Conservation (phyloP, 805 yeast genomes). For the Saccharomycopsis microspora region DNA sequence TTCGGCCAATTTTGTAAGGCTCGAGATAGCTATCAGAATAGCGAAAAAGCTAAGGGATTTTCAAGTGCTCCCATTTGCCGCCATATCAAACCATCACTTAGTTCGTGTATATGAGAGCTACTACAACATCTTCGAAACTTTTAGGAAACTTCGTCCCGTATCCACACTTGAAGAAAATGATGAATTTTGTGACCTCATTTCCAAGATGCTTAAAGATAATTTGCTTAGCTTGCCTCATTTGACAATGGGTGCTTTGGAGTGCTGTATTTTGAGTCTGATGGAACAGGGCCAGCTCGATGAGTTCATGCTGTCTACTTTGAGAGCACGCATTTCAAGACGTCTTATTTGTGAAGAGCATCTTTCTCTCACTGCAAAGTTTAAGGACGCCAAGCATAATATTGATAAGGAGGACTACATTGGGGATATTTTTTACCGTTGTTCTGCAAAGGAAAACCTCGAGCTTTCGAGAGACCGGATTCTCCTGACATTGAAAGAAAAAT, state of each 20-base stretch:
- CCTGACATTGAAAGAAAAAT: not conserved
- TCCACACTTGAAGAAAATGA: slow-evolving; percentile 65
- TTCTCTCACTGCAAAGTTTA: slow-evolving; percentile 58
- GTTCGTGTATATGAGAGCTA: slow-evolving; percentile 84
- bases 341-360: slow-evolving; percentile 88
- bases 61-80: slow-evolving; percentile 74
- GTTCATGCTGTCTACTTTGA: slow-evolving; percentile 63
- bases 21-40: slow-evolving; percentile 75
- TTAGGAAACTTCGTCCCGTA: slow-evolving; percentile 63
- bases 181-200: slow-evolving; percentile 53
- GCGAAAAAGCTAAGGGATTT: slow-evolving; percentile 71
- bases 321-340: slow-evolving; percentile 83
- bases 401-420: slow-evolving; percentile 41
- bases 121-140: slow-evolving; percentile 76
- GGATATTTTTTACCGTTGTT: slow-evolving; percentile 72
- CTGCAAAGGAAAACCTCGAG: slow-evolving; percentile 55
- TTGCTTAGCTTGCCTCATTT: slow-evolving; percentile 74
- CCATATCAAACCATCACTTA: slow-evolving; percentile 76
- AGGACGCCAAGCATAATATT: slow-evolving; percentile 24
- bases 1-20: slow-evolving; percentile 81
- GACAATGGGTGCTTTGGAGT: slow-evolving; percentile 88
- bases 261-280: slow-evolving; percentile 44
- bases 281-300: slow-evolving; percentile 57
- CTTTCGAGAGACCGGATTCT: slow-evolving; percentile 38
- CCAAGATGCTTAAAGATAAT: slow-evolving; percentile 60